Percentiles rank a stretch among this genome's conserved stretches.
Conservation (phyloP, 1,139 yeast genomes). For the Taphrina sp. region DNA sequence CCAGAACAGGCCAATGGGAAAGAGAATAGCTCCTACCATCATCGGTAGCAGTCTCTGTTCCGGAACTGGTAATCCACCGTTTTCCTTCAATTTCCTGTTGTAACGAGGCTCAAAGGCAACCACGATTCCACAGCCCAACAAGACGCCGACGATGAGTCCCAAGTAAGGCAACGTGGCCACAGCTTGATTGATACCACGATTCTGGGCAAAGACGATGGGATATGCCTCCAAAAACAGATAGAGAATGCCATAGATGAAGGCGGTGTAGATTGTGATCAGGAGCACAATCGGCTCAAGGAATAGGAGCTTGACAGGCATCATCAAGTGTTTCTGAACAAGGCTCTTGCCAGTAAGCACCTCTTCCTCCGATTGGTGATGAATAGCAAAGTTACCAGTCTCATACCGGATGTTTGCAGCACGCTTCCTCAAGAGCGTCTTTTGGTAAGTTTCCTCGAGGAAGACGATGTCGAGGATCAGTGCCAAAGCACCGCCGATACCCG, state of each 20-base stretch:
- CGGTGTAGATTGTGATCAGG: slow-evolving; percentile 45
- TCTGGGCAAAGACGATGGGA: slow-evolving; percentile 66
- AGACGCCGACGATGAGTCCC: slow-evolving; percentile 68
- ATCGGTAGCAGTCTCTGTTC: slow-evolving; percentile 16
- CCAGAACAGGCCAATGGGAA: slow-evolving; percentile 37
- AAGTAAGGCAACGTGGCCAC: slow-evolving; percentile 75
- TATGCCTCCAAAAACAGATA: slow-evolving; percentile 67
- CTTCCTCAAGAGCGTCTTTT: slow-evolving; percentile 73
- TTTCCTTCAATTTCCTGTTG: slow-evolving; percentile 55
- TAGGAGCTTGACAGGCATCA: slow-evolving; percentile 28
- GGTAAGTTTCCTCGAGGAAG: slow-evolving; percentile 78
- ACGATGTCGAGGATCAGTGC: slow-evolving; percentile 63
- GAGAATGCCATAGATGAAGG: slow-evolving; percentile 61
- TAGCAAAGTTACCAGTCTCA: slow-evolving; percentile 34
- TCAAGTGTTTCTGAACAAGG: slow-evolving; percentile 19
- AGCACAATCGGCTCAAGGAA: slow-evolving; percentile 29
- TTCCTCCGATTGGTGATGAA: slow-evolving; percentile 19
- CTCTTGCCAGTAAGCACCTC: slow-evolving; percentile 26
- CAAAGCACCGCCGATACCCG: slow-evolving; percentile 47
- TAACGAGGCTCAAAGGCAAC: slow-evolving; percentile 43
- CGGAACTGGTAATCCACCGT: slow-evolving; percentile 13
- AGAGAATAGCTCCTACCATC: slow-evolving; percentile 14
- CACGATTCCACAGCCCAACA: slow-evolving; percentile 47
- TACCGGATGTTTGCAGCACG: slow-evolving; percentile 59
- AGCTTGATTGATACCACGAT: slow-evolving; percentile 68